Conservation (phyloP, 495 filamentous ascomycete genomes). For the Geopyxis carbonaria region DNA sequence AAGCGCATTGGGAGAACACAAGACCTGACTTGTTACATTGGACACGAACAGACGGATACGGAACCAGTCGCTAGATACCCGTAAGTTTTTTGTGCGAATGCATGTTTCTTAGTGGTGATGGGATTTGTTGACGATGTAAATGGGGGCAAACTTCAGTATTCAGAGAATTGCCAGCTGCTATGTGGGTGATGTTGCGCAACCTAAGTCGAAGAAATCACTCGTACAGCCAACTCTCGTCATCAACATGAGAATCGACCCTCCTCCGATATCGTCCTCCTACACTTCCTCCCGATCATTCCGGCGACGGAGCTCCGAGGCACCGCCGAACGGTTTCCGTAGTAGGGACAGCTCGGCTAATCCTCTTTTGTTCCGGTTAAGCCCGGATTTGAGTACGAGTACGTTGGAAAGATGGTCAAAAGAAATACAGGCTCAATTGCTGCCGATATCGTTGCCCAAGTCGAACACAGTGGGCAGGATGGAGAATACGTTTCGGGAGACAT, state of each 20-base stretch:
- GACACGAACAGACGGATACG: conserved; percentile 17
- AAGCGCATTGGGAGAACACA: neutral
- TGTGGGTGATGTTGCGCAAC: conserved; percentile 20
- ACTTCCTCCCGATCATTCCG: conserved; percentile 21
- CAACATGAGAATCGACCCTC: conserved; percentile 16
- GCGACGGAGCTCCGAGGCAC: conserved; percentile 20
- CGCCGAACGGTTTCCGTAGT: conserved; percentile 9
- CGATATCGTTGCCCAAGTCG: conserved; percentile 8
- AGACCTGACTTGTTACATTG: neutral
- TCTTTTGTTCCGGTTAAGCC: conserved; percentile 16
- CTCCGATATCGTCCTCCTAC: conserved; percentile 14
- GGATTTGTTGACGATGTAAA: conserved; percentile 4
- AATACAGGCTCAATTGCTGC: conserved; percentile 14
- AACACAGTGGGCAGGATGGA: conserved; percentile 7
- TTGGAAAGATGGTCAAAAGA: conserved; percentile 20
- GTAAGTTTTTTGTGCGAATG: no score
- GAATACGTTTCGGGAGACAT: conserved; percentile 10
- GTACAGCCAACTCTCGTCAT: conserved; percentile 21
- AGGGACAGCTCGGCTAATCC: conserved; percentile 12
- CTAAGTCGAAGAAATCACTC: conserved; percentile 22
- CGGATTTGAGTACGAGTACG: conserved; percentile 7
- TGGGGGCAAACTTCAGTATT: conserved; percentile 9
- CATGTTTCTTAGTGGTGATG: neutral
- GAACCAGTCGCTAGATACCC: conserved; percentile 21
- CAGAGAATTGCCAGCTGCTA: conserved; percentile 22